These are phyloP conservation scores for Crithidia expoeki DNA, from an alignment of 208 protist species.

Conservation along the genomic window DNA sequence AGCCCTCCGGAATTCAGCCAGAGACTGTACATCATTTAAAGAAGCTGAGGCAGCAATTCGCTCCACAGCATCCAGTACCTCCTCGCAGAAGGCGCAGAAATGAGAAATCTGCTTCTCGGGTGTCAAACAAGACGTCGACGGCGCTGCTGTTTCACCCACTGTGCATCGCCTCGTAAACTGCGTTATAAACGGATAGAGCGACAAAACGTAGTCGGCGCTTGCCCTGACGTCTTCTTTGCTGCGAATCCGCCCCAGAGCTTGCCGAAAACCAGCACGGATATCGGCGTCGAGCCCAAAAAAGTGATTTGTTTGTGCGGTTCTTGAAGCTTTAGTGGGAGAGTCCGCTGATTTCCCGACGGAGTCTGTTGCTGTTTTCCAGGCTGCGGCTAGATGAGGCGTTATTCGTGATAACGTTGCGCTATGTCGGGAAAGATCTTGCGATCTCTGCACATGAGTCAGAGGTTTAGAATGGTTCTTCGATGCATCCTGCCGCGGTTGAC, in stretches of 20 bases:
- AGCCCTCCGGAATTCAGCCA: too few relatives aligned
- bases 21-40: too few relatives aligned
- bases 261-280: background rate
- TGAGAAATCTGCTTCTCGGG: too few relatives aligned
- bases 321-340: too few relatives aligned
- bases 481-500: too few relatives aligned
- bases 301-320: too few relatives aligned
- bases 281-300: background rate
- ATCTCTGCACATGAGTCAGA: too few relatives aligned
- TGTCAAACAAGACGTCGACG: too few relatives aligned
- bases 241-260: background rate
- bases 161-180: background rate
- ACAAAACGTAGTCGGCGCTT: background rate
- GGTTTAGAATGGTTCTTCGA: too few relatives aligned
- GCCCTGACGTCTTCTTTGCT: background rate
- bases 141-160: too few relatives aligned
- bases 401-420: background rate
- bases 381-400: background rate
- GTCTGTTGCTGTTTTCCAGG: background rate
- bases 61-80: background rate
- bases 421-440: background rate
- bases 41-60: too few relatives aligned
- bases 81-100: slow-evolving; percentile 3
- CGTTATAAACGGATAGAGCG: background rate
- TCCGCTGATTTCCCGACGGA: background rate